Evolutionary conservation across 345 rosid genomes (phyloP), one percentile per base, ranked within the genome.

Genomic region (Eucalyptus curtisii): DNA sequence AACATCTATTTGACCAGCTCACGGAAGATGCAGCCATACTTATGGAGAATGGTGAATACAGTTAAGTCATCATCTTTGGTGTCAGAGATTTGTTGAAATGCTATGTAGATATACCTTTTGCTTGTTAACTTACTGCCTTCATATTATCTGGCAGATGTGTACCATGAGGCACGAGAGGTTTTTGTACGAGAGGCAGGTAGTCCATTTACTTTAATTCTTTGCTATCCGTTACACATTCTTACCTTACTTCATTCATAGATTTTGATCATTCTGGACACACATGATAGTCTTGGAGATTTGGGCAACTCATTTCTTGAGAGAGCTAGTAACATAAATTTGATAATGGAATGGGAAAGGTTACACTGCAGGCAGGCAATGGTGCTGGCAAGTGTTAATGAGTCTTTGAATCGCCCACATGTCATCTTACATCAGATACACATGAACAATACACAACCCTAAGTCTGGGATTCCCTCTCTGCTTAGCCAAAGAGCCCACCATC

Each of bases 1-100:
- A 98, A 90, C 93, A 10, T 82, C 90, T 95, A n/a, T 98, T 98
- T 93, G 99, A 98, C 92, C 96, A 95, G 94, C 95, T 98, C 90
- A 98, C 99, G 81, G 99, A 98, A 91, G 99, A 97, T 94, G 96
- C 99, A 44, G 92, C 93, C 94, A 95, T 89, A 90, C 92, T 98
- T 89, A 92, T 97, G 93, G 96, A 94, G 90, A 92, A 95, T 88
- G 99, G 99, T 79, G 99, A 98, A 88, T 95, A 93, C 92, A 91
- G 99, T 98, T 93, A 93, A 96, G 97, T 94, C 86, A 82, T 59
- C 53, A 49, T 15, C 64, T 37, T 37, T 89, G 68, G 68, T 82
- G 47, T 89, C 76, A 31, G 49, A 45, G 49, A 64, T 49, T 59
- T 66, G 47, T 57, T 25, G 49, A 55, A 88, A 42, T 87, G 33